Percentiles rank a stretch among this genome's conserved stretches.
These are phyloP conservation scores for Corylus heterophylla DNA, from an alignment of 306 rosid species.

Conservation along the genomic window DNA sequence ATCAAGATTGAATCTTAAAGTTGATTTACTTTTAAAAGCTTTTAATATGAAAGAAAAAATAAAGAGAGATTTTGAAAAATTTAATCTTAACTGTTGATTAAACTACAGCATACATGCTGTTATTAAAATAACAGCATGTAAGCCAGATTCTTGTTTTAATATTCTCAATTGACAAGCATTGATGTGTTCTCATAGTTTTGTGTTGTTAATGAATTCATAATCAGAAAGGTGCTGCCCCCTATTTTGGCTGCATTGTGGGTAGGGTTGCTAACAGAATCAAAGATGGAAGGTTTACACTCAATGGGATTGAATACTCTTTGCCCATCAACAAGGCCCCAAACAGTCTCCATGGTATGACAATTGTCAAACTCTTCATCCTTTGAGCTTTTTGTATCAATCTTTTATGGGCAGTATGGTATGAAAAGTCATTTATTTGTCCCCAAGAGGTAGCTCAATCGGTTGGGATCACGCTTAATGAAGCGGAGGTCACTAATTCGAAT, in stretches of 20 bases:
- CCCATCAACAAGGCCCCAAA: conserved; percentile 86
- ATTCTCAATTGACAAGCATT: conserved; percentile 11
- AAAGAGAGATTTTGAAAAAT: too few species aligned
- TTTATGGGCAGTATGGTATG: conserved; percentile 5
- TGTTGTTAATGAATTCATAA: conserved; percentile 19
- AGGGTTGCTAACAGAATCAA: conserved; percentile 91
- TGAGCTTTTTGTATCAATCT: background rate
- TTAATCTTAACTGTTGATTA: too few species aligned
- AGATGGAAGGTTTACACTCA: conserved; percentile 82
- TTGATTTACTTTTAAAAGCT: too few species aligned
- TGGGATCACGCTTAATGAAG: too few species aligned
- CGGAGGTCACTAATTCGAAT: too few species aligned
- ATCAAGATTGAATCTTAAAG: too few species aligned
- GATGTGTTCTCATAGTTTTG: conserved; percentile 8
- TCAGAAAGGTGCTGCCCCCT: conserved; percentile 80
- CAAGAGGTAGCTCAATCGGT: too few species aligned
- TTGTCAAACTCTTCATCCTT: conserved; percentile 5
- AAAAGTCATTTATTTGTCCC: background rate
- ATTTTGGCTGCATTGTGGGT: conserved; percentile 94
- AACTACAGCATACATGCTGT: too few species aligned
- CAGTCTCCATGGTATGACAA: conserved; percentile 84
- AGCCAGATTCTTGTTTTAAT: background rate
- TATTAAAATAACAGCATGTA: too few species aligned
- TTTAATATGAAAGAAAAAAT: too few species aligned
- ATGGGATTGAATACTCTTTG: conserved; percentile 63